phyloP scores from a whole-genome alignment of 768 basidiomycete genomes.

The Heimioporus sp. region DNA sequence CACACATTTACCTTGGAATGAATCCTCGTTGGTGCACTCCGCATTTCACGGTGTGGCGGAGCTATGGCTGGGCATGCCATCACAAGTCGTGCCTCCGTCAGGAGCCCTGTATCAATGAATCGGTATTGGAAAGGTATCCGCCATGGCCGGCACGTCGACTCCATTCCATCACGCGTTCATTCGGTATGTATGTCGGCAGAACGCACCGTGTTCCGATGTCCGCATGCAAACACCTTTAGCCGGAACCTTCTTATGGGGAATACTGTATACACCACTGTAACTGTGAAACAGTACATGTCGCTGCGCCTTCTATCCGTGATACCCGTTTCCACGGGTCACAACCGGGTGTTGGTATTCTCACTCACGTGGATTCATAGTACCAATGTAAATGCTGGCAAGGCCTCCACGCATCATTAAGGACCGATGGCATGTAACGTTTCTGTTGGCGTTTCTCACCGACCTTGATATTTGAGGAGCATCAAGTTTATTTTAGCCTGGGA shows the following conservation, averaged over 20 bases:
- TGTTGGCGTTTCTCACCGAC: neutral
- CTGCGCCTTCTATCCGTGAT: neutral
- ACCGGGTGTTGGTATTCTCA: constrained; percentile 2
- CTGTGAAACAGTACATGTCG: neutral
- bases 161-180: neutral
- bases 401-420: neutral
- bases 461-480: neutral
- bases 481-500: constrained; percentile 2
- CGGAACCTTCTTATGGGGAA: neutral
- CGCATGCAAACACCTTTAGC: neutral
- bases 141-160: neutral
- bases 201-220: neutral
- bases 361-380: neutral
- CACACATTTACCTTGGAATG: too few relatives aligned
- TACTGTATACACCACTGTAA: neutral
- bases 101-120: neutral
- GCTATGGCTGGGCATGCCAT: constrained; percentile 2
- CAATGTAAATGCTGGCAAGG: neutral
- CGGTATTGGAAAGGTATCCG: constrained; percentile 7
- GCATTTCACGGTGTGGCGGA: constrained; percentile 5
- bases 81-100: neutral
- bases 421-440: constrained; percentile 6
- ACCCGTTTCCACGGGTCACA: constrained; percentile 17
- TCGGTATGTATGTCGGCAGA: neutral
- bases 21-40: neutral